phyloP scores from a whole-genome alignment of 768 basidiomycete genomes.

The Phylloporus sp. region DNA sequence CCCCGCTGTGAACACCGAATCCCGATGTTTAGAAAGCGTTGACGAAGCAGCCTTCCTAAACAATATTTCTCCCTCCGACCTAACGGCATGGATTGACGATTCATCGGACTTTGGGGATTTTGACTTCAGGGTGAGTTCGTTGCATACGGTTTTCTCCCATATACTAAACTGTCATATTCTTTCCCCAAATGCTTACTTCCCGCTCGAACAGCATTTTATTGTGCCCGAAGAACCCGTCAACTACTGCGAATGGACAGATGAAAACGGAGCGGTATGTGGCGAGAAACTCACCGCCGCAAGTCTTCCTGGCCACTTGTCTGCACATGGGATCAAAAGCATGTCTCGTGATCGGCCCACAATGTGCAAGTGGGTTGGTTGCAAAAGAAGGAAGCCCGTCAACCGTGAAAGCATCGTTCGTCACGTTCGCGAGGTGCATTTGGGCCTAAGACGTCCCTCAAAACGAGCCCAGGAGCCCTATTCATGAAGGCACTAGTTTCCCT shows the following conservation, averaged over 20 bases:
- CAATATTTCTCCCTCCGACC: background rate
- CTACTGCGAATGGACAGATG: slow-evolving; percentile 6
- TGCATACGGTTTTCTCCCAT: background rate
- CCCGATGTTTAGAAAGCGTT: no score
- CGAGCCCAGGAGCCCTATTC: background rate
- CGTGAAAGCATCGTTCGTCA: slow-evolving; percentile 22
- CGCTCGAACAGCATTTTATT: background rate
- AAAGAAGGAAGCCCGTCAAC: slow-evolving; percentile 5
- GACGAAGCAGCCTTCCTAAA: background rate
- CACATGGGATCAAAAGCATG: slow-evolving; percentile 12
- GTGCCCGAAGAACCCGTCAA: no score
- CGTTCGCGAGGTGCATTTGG: slow-evolving; percentile 12
- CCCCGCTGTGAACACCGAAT: background rate
- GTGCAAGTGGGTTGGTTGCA: slow-evolving; percentile 16
- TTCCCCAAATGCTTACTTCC: no score
- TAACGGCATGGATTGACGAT: background rate
- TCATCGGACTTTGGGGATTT: background rate
- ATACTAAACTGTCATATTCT: no score
- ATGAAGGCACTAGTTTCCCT: background rate
- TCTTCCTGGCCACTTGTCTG: slow-evolving; percentile 12
- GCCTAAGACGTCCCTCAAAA: slow-evolving; percentile 4
- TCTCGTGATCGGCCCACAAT: background rate
- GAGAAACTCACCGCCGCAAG: background rate
- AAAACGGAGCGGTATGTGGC: slow-evolving; percentile 1
- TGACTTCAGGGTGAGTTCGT: background rate